Conservation (phyloP, 1,284 basidiomycete genomes). For the Tranzscheliella williamsii region DNA sequence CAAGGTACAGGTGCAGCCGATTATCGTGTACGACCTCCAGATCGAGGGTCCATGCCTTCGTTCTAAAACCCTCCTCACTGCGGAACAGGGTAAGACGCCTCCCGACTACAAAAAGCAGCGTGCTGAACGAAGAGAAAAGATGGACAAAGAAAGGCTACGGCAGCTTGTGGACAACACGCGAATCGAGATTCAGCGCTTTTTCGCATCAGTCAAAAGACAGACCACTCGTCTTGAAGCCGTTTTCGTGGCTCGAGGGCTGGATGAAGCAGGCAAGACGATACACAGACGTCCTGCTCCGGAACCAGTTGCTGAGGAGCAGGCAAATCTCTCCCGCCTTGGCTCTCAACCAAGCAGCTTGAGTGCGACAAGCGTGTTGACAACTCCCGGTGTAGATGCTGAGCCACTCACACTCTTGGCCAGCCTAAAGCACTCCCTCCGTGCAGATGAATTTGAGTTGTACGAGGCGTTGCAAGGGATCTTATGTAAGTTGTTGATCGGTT, state of each 20-base stretch:
- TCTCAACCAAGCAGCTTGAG: too few relatives aligned
- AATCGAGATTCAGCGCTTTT: constrained; percentile 52
- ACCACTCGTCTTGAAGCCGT: constrained; percentile 40
- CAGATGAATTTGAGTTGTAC: constrained; percentile 52
- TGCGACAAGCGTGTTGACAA: constrained; percentile 4
- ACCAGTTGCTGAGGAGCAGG: too few relatives aligned
- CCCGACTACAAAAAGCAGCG: constrained; percentile 2
- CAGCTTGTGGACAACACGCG: constrained; percentile 31
- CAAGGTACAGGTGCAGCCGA: constrained; percentile 43
- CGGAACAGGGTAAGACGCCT: neutral
- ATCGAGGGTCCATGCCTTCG: constrained; percentile 46
- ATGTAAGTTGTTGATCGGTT: too few relatives aligned
- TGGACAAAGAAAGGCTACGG: constrained; percentile 14
- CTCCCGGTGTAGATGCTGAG: constrained; percentile 17
- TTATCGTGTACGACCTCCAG: constrained; percentile 38
- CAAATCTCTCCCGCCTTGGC: too few relatives aligned
- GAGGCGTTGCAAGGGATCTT: constrained; percentile 34
- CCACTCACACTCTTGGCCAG: constrained; percentile 33
- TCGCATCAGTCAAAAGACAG: constrained; percentile 39
- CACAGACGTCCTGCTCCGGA: constrained; percentile 10
- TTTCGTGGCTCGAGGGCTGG: constrained; percentile 49
- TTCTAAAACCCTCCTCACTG: constrained; percentile 3
- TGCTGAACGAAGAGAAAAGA: constrained; percentile 15
- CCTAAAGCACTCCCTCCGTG: constrained; percentile 28
- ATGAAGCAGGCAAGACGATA: constrained; percentile 46